A percentile compares a stretch with the other conserved stretches of the same genome.
These are phyloP conservation scores for Mycena vitilis DNA, from an alignment of 768 basidiomycete genomes.

Conservation along the genomic window DNA sequence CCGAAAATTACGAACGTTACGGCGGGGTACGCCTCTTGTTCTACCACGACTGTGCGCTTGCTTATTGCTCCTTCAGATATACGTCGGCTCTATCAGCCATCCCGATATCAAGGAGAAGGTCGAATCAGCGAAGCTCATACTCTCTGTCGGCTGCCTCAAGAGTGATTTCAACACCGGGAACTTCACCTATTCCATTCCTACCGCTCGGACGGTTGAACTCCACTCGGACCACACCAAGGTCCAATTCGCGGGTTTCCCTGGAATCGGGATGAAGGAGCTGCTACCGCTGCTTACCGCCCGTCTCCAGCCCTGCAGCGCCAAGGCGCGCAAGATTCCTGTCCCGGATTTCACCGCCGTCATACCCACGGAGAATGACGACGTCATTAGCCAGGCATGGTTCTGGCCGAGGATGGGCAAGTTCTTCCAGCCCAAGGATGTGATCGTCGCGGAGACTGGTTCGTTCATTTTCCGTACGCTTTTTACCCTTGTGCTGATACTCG, in stretches of 20 bases:
- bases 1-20: slow-evolving; percentile 77
- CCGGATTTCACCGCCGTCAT: slow-evolving; percentile 55
- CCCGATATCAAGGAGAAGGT: slow-evolving; percentile 77
- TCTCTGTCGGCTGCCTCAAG: slow-evolving; percentile 78
- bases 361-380: slow-evolving; percentile 61
- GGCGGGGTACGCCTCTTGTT: slow-evolving; percentile 80
- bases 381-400: slow-evolving; percentile 83
- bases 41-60: slow-evolving; percentile 5
- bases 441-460: slow-evolving; percentile 88
- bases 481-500: not conserved
- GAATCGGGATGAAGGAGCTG: slow-evolving; percentile 82
- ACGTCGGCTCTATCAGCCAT: slow-evolving; percentile 77
- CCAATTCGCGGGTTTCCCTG: slow-evolving; percentile 70
- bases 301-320: slow-evolving; percentile 54
- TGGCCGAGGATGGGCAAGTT: slow-evolving; percentile 85
- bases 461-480: not conserved
- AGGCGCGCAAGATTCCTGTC: slow-evolving; percentile 58
- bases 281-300: slow-evolving; percentile 76
- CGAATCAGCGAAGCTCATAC: slow-evolving; percentile 78
- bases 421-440: slow-evolving; percentile 78
- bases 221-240: slow-evolving; percentile 81
- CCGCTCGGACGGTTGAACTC: slow-evolving; percentile 71
- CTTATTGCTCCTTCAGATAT: slow-evolving; percentile 61
- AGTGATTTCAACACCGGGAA: slow-evolving; percentile 92
- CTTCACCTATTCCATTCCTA: slow-evolving; percentile 81